A percentile compares a stretch with the other conserved stretches of the same genome.
Conservation (phyloP, 495 filamentous ascomycete genomes). For the Talaromyces thailandensis region DNA sequence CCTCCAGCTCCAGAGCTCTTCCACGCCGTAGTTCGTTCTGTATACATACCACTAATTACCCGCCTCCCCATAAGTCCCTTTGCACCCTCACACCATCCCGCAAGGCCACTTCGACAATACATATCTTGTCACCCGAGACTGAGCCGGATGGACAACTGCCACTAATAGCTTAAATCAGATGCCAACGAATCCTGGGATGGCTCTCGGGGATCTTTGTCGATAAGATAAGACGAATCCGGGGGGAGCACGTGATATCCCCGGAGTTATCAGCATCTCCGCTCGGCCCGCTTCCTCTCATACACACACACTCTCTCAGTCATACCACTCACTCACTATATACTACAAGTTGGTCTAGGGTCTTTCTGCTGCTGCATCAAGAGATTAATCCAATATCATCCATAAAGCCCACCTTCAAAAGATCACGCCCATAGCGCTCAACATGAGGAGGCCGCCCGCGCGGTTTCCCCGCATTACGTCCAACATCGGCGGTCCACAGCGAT, state of each 20-base stretch:
- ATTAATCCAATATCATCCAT: neutral
- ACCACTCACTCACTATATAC: neutral
- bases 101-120: neutral
- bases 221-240: neutral
- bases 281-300: neutral
- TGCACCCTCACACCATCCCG: neutral
- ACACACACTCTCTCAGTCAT: neutral
- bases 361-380: neutral
- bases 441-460: conserved; percentile 5
- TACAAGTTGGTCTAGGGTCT: neutral
- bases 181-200: conserved; percentile 32
- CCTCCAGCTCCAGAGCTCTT: conserved; percentile 26
- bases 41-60: conserved; percentile 48
- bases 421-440: neutral
- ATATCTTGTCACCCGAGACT: neutral
- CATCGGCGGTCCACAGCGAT: neutral
- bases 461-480: conserved; percentile 5
- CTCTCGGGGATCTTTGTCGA: conserved; percentile 15
- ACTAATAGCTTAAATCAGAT: conserved; percentile 13
- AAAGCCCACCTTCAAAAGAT: no score
- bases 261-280: neutral
- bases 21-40: conserved; percentile 23
- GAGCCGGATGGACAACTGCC: neutral
- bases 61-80: conserved; percentile 28
- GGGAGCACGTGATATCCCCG: conserved; percentile 1